These are phyloP conservation scores for Phyllosticta citribraziliensis DNA, from an alignment of 2,329 filamentous ascomycete genomes.

Conservation along the genomic window DNA sequence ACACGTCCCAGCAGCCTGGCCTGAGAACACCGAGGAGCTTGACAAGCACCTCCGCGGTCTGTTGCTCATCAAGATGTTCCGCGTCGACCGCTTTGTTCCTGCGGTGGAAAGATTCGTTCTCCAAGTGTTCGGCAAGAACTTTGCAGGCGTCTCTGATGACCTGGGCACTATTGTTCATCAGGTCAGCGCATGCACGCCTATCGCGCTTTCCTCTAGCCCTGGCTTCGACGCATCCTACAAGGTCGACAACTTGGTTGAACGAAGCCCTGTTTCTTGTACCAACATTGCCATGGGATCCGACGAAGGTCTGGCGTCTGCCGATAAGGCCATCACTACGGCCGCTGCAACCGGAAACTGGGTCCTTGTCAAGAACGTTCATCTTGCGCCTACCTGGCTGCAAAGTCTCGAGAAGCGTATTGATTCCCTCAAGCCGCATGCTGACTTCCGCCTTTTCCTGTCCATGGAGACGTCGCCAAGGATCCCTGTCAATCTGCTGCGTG, in stretches of 20 bases:
- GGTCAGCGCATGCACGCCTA: slow-evolving; percentile 73
- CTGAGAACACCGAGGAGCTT: slow-evolving; percentile 50
- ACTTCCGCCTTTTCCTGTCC: slow-evolving; percentile 91
- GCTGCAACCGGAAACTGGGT: slow-evolving; percentile 93
- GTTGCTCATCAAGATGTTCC: slow-evolving; percentile 85
- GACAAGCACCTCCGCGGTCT: slow-evolving; percentile 77
- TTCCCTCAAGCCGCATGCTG: slow-evolving; percentile 81
- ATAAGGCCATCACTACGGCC: slow-evolving; percentile 89
- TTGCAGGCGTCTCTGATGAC: slow-evolving; percentile 79
- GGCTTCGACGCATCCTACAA: slow-evolving; percentile 99
- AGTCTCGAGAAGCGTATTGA: slow-evolving; percentile 96
- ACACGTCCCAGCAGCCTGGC: slow-evolving; percentile 68
- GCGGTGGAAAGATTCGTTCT: slow-evolving; percentile 84
- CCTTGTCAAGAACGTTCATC: slow-evolving; percentile 95
- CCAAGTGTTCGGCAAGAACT: slow-evolving; percentile 70
- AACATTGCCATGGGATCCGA: slow-evolving; percentile 99
- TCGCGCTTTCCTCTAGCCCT: slow-evolving; percentile 86
- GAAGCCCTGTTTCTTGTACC: slow-evolving; percentile 70
- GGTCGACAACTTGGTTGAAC: slow-evolving; percentile 87
- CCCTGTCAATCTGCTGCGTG: slow-evolving; percentile 86
- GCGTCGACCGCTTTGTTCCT: slow-evolving; percentile 90
- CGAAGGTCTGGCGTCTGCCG: slow-evolving; percentile 81
- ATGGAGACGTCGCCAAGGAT: slow-evolving; percentile 98
- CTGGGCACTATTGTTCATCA: slow-evolving; percentile 75
- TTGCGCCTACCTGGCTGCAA: slow-evolving; percentile 92